Evolutionary conservation across 805 yeast genomes (phyloP), one percentile per base, ranked within the genome.

Genomic region (Candida pseudoglaebosa): DNA sequence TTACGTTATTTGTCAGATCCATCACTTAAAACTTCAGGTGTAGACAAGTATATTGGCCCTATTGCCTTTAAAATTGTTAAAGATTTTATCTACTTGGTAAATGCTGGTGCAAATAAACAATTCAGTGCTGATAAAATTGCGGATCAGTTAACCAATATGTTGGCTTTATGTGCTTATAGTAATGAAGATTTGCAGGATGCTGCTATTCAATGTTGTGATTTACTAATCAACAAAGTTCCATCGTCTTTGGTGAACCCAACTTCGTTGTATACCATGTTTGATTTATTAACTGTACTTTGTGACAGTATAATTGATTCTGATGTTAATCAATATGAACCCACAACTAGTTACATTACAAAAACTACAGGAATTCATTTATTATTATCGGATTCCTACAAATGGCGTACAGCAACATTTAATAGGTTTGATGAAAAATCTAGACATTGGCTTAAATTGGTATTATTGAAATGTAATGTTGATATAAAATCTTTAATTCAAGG

Each of bases 1-100:
- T 71, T 91, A 38, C 71, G 73, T 28, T 93, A 93, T 61, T 82
- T 84, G 49, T 84, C 93, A 1, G 98, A 93, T 54, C 93, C 96
- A 2, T 82, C 95, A 0, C 47, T 54, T 13, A 69, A 73, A 26
- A 75, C 74, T 17, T 70, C 85, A 26, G 86, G 82, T 7, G 74
- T 88, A 10, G 85, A 82, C 39, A 81, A 75, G 45, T 78, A 75
- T 42, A 74, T 90, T 57, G 82, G 82, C 0, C 71, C 73, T 4
- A 75, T 91, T 42, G 77, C 91, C 0, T 70, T 70, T 43, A 70
- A 75, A 35, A 70, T 84, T 37, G 73, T 78, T 19, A 70, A 72
- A 28, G 79, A 75, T 47, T 89, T 72, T 50, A 67, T 82, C 30
- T 59, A 61, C 19, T 56, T 72, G 14, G 67, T 80, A n/a, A 66